Conservation (phyloP, 495 filamentous ascomycete genomes). For the Penicillium nucicola region DNA sequence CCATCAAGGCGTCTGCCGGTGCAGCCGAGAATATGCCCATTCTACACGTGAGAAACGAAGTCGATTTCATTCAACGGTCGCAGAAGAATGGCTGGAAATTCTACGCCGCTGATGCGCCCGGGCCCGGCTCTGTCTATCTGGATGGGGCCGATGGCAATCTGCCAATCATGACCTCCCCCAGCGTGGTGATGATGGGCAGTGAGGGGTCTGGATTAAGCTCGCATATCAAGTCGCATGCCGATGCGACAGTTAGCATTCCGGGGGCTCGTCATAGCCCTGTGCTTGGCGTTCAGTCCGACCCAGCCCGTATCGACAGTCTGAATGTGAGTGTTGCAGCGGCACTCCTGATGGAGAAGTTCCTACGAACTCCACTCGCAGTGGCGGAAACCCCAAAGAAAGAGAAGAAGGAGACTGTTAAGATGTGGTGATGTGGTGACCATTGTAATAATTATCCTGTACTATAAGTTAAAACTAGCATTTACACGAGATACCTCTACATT, state of each 20-base stretch:
- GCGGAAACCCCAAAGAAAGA: conserved; percentile 21
- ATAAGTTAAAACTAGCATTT: conserved; percentile 5
- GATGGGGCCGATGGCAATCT: conserved; percentile 9
- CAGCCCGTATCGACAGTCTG: conserved; percentile 64
- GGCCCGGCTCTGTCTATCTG: conserved; percentile 24
- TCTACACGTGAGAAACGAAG: conserved; percentile 60
- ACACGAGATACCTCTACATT: conserved; percentile 14
- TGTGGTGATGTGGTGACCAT: conserved; percentile 24
- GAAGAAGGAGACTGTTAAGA: conserved; percentile 4
- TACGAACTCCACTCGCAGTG: conserved; percentile 42
- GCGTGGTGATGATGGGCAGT: conserved; percentile 75
- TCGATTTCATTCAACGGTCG: conserved; percentile 65
- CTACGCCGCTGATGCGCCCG: conserved; percentile 70
- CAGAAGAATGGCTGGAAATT: conserved; percentile 74
- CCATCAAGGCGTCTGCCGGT: conserved; percentile 83
- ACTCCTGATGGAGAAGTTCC: conserved; percentile 64
- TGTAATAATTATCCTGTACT: conserved; percentile 10
- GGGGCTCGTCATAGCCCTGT: conserved; percentile 33
- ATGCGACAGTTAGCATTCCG: conserved; percentile 56
- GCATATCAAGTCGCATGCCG: conserved; percentile 59
- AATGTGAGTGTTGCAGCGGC: conserved; percentile 86
- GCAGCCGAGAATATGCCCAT: conserved; percentile 76
- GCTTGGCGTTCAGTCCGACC: conserved; percentile 35
- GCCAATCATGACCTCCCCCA: conserved; percentile 59
- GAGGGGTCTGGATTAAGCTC: conserved; percentile 72